These are phyloP conservation scores for Alternaria conjuncta DNA, from an alignment of 2,329 filamentous ascomycete species.

Conservation along the genomic window DNA sequence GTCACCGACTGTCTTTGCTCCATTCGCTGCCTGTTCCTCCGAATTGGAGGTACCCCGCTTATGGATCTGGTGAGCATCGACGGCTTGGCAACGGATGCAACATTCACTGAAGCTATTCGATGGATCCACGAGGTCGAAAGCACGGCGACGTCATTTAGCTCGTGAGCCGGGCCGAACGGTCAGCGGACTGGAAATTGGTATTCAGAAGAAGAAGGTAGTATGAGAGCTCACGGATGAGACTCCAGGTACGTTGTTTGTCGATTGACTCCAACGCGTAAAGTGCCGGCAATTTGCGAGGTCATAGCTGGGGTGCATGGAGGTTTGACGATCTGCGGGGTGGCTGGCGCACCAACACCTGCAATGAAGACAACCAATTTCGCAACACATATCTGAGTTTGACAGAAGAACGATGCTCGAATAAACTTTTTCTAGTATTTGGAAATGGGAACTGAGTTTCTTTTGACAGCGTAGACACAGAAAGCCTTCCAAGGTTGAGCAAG, in stretches of 20 bases:
- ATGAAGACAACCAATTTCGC: neutral
- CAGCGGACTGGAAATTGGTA: constrained; percentile 5
- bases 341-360: neutral
- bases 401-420: neutral
- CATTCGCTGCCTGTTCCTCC: constrained; percentile 24
- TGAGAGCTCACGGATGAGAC: neutral
- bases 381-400: neutral
- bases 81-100: constrained; percentile 30
- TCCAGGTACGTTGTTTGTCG: neutral
- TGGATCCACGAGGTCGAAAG: constrained; percentile 5
- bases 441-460: neutral
- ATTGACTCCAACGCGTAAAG: constrained; percentile 3
- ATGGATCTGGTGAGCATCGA: constrained; percentile 30
- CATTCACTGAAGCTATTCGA: constrained; percentile 27
- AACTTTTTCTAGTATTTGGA: neutral
- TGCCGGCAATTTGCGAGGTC: neutral
- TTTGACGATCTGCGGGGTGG: constrained; percentile 15
- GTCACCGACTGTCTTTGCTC: constrained; percentile 6
- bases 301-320: constrained; percentile 4
- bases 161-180: constrained; percentile 1
- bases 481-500: neutral
- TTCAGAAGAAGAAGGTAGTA: constrained; percentile 18
- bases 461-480: neutral
- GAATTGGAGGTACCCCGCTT: constrained; percentile 41
- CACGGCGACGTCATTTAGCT: constrained; percentile 31